Percentiles rank a stretch among this genome's conserved stretches.
phyloP scores from a whole-genome alignment of 2,329 filamentous ascomycete genomes.

The Beauveria brongniartii region DNA sequence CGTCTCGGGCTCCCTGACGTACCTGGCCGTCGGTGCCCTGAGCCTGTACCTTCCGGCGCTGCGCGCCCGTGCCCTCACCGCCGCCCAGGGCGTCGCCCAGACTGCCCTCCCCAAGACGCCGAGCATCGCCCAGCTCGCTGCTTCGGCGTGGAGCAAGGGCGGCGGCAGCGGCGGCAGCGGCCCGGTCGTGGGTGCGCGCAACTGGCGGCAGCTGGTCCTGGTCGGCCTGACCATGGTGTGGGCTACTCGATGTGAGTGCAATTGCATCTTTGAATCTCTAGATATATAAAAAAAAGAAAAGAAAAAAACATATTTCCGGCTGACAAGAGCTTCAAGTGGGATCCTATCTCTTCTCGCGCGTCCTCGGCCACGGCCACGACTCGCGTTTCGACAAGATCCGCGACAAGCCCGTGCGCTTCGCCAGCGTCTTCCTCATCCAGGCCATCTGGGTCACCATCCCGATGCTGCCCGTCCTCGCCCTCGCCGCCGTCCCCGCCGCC shows the following conservation, averaged over 20 bases:
- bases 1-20: constrained; percentile 57
- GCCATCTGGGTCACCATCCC: constrained; percentile 62
- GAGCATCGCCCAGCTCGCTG: constrained; percentile 28
- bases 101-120: constrained; percentile 33
- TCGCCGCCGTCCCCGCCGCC: constrained; percentile 53
- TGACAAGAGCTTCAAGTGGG: constrained; percentile 39
- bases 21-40: constrained; percentile 54
- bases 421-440: constrained; percentile 40
- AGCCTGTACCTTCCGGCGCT: constrained; percentile 54
- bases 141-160: constrained; percentile 22
- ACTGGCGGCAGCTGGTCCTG: constrained; percentile 48
- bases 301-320: not conserved
- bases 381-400: constrained; percentile 37
- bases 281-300: too few species aligned
- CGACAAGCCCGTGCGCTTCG: constrained; percentile 27
- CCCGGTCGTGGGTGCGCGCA: constrained; percentile 19
- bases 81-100: constrained; percentile 23
- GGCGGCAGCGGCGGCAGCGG: not conserved
- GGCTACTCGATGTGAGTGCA: constrained; percentile 45
- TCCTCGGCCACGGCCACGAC: constrained; percentile 52
- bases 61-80: constrained; percentile 42
- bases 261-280: too few species aligned
- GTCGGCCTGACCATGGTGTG: constrained; percentile 41
- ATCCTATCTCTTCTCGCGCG: constrained; percentile 54
- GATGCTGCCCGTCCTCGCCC: constrained; percentile 53